These are phyloP conservation scores for Epichloe glyceriae DNA, from an alignment of 2,329 filamentous ascomycete genomes.

Conservation along the genomic window DNA sequence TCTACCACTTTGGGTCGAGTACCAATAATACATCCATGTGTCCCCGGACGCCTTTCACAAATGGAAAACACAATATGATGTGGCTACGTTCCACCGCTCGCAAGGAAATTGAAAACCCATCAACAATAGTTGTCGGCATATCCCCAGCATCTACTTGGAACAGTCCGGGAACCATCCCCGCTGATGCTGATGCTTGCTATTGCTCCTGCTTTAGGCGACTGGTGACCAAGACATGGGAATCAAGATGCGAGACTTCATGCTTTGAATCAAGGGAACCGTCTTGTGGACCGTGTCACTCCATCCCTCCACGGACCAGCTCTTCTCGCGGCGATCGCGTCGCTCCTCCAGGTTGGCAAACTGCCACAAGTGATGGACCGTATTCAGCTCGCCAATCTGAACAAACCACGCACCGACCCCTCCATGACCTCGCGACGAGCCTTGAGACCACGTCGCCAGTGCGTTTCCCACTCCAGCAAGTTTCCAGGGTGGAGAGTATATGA, in stretches of 20 bases:
- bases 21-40: conserved; percentile 4
- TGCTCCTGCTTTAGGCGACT: conserved; percentile 47
- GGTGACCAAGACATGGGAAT: conserved; percentile 96
- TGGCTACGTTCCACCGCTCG: not conserved
- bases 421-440: conserved; percentile 89
- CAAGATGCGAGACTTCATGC: conserved; percentile 87
- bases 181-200: no score
- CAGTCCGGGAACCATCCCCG: no score
- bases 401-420: conserved; percentile 99
- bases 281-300: conserved; percentile 98
- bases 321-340: conserved; percentile 75
- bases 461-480: conserved; percentile 96
- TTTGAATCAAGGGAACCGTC: conserved; percentile 92
- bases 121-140: not conserved
- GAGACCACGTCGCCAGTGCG: conserved; percentile 87
- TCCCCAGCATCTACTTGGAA: not conserved
- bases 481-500: conserved; percentile 95
- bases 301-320: conserved; percentile 89
- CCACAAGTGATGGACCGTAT: conserved; percentile 97
- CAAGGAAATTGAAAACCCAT: not conserved
- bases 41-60: conserved; percentile 2
- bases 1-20: not conserved
- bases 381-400: conserved; percentile 92
- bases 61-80: conserved; percentile 5
- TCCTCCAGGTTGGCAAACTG: conserved; percentile 97